Base-by-base conservation (phyloP, 352 stramenopile genomes). In the Phytophthora sojae region DNA sequence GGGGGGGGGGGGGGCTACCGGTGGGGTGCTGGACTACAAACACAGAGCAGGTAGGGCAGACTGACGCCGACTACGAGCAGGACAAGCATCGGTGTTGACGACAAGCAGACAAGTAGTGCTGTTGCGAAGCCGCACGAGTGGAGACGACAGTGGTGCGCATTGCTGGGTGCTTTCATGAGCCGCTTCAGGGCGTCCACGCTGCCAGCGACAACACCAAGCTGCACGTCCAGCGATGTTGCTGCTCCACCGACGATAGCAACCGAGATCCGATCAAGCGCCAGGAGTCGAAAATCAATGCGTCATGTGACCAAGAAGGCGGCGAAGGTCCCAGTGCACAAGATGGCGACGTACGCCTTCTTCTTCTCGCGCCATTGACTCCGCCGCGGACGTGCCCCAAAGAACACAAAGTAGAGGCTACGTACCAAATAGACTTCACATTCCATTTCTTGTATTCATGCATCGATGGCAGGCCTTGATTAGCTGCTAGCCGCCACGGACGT, bases 261-360 rank as follows among this genome's bases (percentile, higher is more conserved):
- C 35, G n/a, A 9, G 32, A 21, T 49, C 21, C 25, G 23, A 39
- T 1, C 35, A 17, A 15, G 32, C 14, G 2, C 12, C 23, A 53
- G 15, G 9, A 19, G 35, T 25, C 12, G 44, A 21, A 17, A 15
- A 39, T 3, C 35, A 39, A 61, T 44, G 37, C 37, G 14, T 44
- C 42, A 11, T 49, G 42, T 21, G 17, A 21, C 42, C 42, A 49
- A 49, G 42, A 49, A 49, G 42, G 42, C 5, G 17, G 42, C 6
- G 3, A 29, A 29, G 47, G 29, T 53, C 9, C 47, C 47, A 26
- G 47, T 66, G 25, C 57, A 26, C 21, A 60, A 60, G 6, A 61
- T 66, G 59, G 35, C 49, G 9, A 61, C n/a, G 25, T 67, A 61
- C 26, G 50, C 50, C 25, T 67, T 54, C 37, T 57, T 61, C 25